Evolutionary conservation across 139 green algal genomes (phyloP), one percentile per base, ranked within the genome.

Genomic region (Haematococcus sp.): DNA sequence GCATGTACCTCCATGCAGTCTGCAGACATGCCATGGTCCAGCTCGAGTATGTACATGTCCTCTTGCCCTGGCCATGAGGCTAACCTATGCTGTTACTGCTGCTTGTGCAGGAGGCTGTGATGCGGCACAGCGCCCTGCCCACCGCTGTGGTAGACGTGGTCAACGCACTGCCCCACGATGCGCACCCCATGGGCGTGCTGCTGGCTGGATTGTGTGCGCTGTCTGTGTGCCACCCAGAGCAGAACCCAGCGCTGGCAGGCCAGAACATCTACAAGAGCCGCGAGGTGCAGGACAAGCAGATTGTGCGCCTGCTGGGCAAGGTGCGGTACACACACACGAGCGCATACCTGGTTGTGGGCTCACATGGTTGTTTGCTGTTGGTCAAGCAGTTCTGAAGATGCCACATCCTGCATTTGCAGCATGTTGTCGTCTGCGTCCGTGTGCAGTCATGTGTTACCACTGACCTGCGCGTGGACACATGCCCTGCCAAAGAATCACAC

Each of bases 201-300:
- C 81, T 98, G 51, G 89, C 88, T 1, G 91, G 86, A 20, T 78
- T 98, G 34, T 89, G 83, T 64, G 92, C 92, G 3, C 79, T 98
- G 63, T 92, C 83, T 1, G 91, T 90, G 0, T 83, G 89, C 73
- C 94, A 98, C 84, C 93, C 93, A 0, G 93, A 97, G 80, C 84
- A 94, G 74, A 99, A 99, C 83, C 95, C 95, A 2, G 95, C 95
- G 5, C 73, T 98, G 2, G 83, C 87, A 23, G 95, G 95, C n/a
- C 84, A 94, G 75, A 82, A 85, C 69, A 81, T 99, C 20, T 99
- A 99, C 88, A 89, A 95, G 63, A 81, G 33, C 34, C 75, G 88
- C 28, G 89, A 93, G 71, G 87, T 97, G 58, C 91, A 97, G 76
- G 94, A 98, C 84, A 97, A 98, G 40, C 95, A 99, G 88, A 97